Conservation (phyloP, 805 yeast genomes). For the Blastobotrys parvus region DNA sequence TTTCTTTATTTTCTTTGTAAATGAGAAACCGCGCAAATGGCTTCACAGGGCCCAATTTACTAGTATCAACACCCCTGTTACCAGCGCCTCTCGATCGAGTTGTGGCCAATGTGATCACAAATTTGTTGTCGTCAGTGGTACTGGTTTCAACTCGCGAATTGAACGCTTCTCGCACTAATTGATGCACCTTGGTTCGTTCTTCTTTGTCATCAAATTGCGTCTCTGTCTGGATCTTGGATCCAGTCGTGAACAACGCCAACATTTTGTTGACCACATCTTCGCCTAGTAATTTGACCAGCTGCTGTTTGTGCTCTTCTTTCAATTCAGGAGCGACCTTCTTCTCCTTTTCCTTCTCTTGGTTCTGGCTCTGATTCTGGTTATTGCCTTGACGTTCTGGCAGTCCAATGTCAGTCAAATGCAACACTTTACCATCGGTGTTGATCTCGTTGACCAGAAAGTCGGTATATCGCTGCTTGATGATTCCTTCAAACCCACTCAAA, state of each 20-base stretch:
- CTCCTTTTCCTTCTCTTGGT: neutral
- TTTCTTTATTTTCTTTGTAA: constrained; percentile 92
- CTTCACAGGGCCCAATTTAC: constrained; percentile 53
- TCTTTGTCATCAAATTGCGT: constrained; percentile 57
- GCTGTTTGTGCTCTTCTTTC: constrained; percentile 12
- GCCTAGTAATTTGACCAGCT: constrained; percentile 49
- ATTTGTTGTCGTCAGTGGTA: constrained; percentile 60
- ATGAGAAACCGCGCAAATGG: constrained; percentile 67
- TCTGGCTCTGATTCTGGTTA: constrained; percentile 10
- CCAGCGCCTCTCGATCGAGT: constrained; percentile 31
- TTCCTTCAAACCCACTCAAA: constrained; percentile 63
- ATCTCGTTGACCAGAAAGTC: constrained; percentile 94
- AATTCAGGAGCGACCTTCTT: constrained; percentile 8
- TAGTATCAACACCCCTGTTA: constrained; percentile 23
- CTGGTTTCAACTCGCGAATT: constrained; percentile 67
- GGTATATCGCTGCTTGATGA: constrained; percentile 79
- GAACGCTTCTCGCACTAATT: constrained; percentile 64
- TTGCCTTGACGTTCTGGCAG: constrained; percentile 27
- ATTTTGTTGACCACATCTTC: constrained; percentile 50
- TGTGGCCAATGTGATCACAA: constrained; percentile 52
- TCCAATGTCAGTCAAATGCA: constrained; percentile 73
- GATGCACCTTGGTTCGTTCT: constrained; percentile 72
- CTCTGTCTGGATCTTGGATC: constrained; percentile 49
- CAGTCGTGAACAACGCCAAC: constrained; percentile 46
- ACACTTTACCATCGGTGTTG: constrained; percentile 54